Conservation (phyloP, 139 green algal species). For the Pleodorina starrii region DNA sequence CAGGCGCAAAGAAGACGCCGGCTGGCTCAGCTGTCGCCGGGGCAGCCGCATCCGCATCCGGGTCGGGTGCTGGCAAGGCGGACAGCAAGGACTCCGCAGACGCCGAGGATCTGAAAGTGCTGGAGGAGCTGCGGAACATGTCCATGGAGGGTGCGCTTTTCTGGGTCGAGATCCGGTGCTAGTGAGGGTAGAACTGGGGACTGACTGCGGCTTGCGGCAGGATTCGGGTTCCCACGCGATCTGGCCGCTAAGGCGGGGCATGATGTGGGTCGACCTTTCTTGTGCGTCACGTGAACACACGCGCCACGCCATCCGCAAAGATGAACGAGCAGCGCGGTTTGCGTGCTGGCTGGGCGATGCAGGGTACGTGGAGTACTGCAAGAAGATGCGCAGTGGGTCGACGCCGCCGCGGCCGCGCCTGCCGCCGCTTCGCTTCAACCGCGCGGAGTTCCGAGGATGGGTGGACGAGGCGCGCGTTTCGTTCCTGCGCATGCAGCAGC, state of each 20-base stretch:
- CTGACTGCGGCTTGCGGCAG: background rate
- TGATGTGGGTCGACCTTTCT: no score
- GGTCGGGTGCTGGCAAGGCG: no score
- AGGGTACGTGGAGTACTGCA: slow-evolving; percentile 52
- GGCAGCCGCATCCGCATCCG: no score
- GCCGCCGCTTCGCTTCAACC: background rate
- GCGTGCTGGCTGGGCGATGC: no score
- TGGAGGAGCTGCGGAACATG: slow-evolving; percentile 38
- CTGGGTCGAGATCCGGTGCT: no score
- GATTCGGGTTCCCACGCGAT: no score
- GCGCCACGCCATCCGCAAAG: no score
- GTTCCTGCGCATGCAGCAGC: slow-evolving; percentile 52
- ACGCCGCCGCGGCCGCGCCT: slow-evolving; percentile 7
- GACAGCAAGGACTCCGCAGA: background rate
- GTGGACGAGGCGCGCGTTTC: slow-evolving; percentile 34
- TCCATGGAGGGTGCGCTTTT: slow-evolving; percentile 23
- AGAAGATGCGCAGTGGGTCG: slow-evolving; percentile 30
- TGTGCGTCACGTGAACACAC: no score
- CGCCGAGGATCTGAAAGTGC: slow-evolving; percentile 20
- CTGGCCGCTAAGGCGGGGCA: no score
- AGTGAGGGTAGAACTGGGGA: no score
- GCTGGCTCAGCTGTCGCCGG: background rate
- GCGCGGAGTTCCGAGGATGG: slow-evolving; percentile 14
- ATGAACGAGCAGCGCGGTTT: no score
- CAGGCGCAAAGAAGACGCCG: background rate